Evolutionary conservation across 2,329 filamentous ascomycete species (phyloP), one percentile per base, ranked within the genome.

Genomic region (Sarocladium brachiariae): DNA sequence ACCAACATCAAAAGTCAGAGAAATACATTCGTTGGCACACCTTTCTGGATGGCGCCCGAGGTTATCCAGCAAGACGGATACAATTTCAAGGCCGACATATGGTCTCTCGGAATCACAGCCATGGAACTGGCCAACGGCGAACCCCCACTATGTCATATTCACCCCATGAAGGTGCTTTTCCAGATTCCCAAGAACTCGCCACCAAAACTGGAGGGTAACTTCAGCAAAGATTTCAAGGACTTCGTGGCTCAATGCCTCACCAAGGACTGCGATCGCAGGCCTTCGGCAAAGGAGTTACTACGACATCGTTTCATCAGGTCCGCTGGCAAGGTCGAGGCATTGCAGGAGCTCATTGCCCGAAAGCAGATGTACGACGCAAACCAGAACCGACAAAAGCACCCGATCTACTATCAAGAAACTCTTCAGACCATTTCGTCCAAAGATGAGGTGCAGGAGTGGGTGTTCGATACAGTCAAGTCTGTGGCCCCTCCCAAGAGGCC

Each of bases 1-100:
- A 95, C 89, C 54, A 96, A 96, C 64, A 95, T 97, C 71, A 96
- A 96, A 70, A 96, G 92, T 2, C 90, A 96, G 67, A 83, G 93
- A 50, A 92, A 97, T 68, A 99, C 93, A 0, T 97, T 99, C 62
- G 93, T 99, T 18, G 93, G 93, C 18, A 97, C 92, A 0, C 93
- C 93, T 0, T 96, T 95, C 64, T 96, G 90, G 90, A 95, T 96
- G 90, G 90, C 90, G 1, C 90, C 90, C 1, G 90, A 96, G 64
- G 90, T 96, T 31, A 96, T 96, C 58, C 86, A 95, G 65, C 89
- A 95, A 68, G 82, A 88, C 56, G 80, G 79, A 14, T 83, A 83
- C 55, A 89, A 92, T 65, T 93, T 89, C 72, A 93, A 93, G 68
- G 90, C 90, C 5, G 90, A 96, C 62, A 90, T 96, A 52, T 96